A percentile compares a stretch with the other conserved stretches of the same genome.
phyloP scores from a whole-genome alignment of 257 asterid genomes.

The Jasminum sambac region DNA sequence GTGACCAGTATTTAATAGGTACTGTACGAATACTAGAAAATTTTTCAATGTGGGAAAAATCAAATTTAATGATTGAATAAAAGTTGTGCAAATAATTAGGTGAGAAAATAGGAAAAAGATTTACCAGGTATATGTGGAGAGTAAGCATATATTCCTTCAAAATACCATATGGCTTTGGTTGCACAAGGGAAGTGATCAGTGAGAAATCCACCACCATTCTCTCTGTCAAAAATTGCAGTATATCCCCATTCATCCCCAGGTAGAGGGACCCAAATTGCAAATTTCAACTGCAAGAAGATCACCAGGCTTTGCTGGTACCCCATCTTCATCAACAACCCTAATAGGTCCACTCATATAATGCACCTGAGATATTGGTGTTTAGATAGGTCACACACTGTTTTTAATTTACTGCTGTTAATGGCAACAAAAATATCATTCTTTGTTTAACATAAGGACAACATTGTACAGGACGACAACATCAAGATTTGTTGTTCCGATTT shows the following conservation, averaged over 20 bases:
- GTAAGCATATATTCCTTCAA: slow-evolving; percentile 92
- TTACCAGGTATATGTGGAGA: slow-evolving; percentile 97
- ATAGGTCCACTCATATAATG: slow-evolving; percentile 96
- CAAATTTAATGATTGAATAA: background rate
- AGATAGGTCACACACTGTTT: background rate
- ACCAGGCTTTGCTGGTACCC: slow-evolving; percentile 77
- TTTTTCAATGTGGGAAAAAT: too few relatives aligned
- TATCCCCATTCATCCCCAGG: slow-evolving; percentile 99
- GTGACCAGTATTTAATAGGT: too few relatives aligned
- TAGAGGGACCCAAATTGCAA: slow-evolving; percentile 91
- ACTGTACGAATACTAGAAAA: too few relatives aligned
- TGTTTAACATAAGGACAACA: background rate
- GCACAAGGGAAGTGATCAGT: slow-evolving; percentile 92
- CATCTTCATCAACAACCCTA: slow-evolving; percentile 63
- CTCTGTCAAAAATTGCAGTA: slow-evolving; percentile 91
- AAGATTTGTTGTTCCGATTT: too few relatives aligned
- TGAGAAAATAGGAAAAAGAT: background rate
- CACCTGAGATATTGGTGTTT: slow-evolving; percentile 49
- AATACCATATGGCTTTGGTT: slow-evolving; percentile 90
- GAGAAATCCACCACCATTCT: slow-evolving; percentile 92
- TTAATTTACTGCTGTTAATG: background rate
- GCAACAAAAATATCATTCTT: background rate
- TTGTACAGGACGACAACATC: too few relatives aligned
- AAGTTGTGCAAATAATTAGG: background rate
- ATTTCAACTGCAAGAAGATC: slow-evolving; percentile 88